Base-by-base conservation (phyloP, 371 early-diverging fungal genomes). In the Dinochytrium kinnereticum region DNA sequence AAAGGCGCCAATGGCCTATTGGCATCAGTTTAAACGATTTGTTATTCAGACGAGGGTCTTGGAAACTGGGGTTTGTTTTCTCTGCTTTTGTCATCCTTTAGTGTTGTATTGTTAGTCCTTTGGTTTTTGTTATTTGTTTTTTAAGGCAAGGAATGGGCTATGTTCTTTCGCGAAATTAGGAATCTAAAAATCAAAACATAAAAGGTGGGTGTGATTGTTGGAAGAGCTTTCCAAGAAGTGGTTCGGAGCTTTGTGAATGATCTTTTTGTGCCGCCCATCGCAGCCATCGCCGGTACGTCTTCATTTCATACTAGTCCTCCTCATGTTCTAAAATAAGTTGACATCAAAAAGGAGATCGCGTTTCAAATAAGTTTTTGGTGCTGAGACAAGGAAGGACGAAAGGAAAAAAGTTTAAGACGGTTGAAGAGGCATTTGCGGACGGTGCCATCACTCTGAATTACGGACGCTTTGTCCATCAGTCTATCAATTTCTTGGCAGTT, bases 401-500 rank as follows among this genome's bases (percentile, higher is more conserved):
- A 39, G 30, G 36, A 21, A 68, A 67, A 39, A 28, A 26, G 33
- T 71, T 57, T 31, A 51, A 51, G 30, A 78, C 74, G 0, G 24
- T 71, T 21, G 74, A 73, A 36, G 78, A 78, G 30, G 78, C 78
- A 1, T 33, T n/a, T 44, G 50, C 40, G 1, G 65, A 49, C 39
- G 77, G 77, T 5, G 78, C 78, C 5, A 51, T 74, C n/a, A 78
- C 74, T 28, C 28, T 78, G 26, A 74, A 74, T 33, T 68, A 71
- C 44, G 78, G 78, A n/a, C 51, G 69, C 36, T 78, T 78, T 50
- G 28, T 61, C 24, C 78, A 74, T 59, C 75, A 72, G 64, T 49
- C 44, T 21, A 61, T 78, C 31, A 78, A 78, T 37, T 78, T 78
- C 37, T 33, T 78, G 5, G 68, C 71, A 34, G 78, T 78, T 30